Base-by-base conservation (phyloP, 1,139 yeast genomes). In the Candida dubliniensis region DNA sequence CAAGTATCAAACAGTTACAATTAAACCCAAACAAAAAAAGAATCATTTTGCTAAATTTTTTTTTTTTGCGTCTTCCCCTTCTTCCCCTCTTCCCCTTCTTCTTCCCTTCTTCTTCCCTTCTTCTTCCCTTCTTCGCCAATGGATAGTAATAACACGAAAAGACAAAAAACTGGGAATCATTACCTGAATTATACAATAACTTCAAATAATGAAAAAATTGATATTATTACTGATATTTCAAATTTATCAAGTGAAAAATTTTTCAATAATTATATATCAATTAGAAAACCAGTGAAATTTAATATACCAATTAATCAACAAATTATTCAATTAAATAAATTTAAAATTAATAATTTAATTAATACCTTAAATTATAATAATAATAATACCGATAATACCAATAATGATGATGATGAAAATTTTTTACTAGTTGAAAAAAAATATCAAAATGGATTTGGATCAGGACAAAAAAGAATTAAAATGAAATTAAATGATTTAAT, bases 351-450 rank as follows among this genome's bases (percentile, higher is more conserved):
- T 0, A 63, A 66, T 5, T 58, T 84, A 12, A 59, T 56, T 6
- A 57, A 52, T 6, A 59, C 62, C 2, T 65, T 74, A 31, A 59
- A 57, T 9, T 66, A 67, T 18, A 18, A 18, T n/a, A n/a, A n/a
- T n/a, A n/a, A n/a, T n/a, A n/a, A n/a, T n/a, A n/a, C n/a, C n/a
- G n/a, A n/a, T 6, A 57, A 52, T 6, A 59, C 62, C 2, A 59
- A 57, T 9, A 66, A 67, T 18, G 5, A 18, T 47, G 59, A 62
- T 2, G 60, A 59, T 3, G 50, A 56, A 7, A n/a, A n/a, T n/a
- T n/a, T n/a, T n/a, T 56, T 84, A 24, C 77, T 80, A 53, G 81
- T 84, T 9, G 91, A 84, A 56, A 69, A 70, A 51, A 77, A 79
- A 53, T 59, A 61, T 23, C 62, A 69, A 35, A 79, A 79, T 42